Evolutionary conservation across 345 rosid genomes (phyloP), one percentile per base, ranked within the genome.

Genomic region (Noccaea caerulescens): DNA sequence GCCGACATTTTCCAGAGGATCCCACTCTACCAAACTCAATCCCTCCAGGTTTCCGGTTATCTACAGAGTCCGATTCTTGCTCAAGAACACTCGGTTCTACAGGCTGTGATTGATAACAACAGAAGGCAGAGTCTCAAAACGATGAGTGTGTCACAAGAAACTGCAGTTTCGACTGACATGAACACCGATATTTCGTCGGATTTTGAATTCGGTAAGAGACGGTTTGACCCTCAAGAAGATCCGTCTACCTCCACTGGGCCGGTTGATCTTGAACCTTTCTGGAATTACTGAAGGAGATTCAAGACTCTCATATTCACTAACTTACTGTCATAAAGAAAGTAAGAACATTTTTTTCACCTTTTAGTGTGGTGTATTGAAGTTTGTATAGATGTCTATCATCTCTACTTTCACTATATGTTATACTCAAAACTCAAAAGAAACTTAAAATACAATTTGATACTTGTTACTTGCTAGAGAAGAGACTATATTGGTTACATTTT

Each of bases 71-170:
- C 84, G 14, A 68, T 64, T 75, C 63, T 80, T 0, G 47, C 69
- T 58, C 91, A 77, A 36, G 90, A 90, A 16, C 80, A 83, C 16
- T 79, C 95, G 1, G 71, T 84, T 49, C 52, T 88, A 18, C 82
- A 83, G 60, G 79, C 88, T 44, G 63, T 87, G 58, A 71, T 88
- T 3, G 90, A 81, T 46, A 83, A 72, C 79, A 75, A 80, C 43
- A 80, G 77, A 27, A 79, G 75, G 41, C 84, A 78, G 58, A 41
- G 77, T 59, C 76, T 73, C 76, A 84, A 86, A 75, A 63, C 77
- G 43, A 87, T 84, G 63, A 81, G 87, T 84, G 84, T 64, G 27
- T 84, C 96, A 6, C 94, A 84, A 56, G 95, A 86, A 65, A 81
- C 89, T 3, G 84, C 79, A 14, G 72, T 83, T 34, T 77, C 83